Base-by-base conservation (phyloP, 2,329 filamentous ascomycete genomes). In the Daldinia eschscholtzii region DNA sequence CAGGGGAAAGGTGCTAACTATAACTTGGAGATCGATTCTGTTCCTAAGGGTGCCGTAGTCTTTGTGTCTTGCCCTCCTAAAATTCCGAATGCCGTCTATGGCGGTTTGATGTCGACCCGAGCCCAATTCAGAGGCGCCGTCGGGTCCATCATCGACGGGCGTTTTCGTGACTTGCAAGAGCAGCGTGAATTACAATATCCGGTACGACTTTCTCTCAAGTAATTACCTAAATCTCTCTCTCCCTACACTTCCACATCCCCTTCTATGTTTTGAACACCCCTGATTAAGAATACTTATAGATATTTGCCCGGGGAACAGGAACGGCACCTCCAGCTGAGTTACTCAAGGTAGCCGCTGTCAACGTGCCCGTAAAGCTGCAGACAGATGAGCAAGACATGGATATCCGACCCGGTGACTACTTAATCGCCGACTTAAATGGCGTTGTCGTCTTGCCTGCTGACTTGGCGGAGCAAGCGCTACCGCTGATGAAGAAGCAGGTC, bases 151-250 rank as follows among this genome's bases (percentile, higher is more conserved):
- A 82, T 88, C 35, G 85, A 87, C 73, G 86, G 86, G 3, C 79
- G 84, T 3, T 80, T 87, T 61, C 81, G 85, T 9, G 85, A 87
- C 71, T 75, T 88, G 28, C 80, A 85, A 68, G 85, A 87, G 76
- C 86, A 88, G 73, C 82, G 85, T 6, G 83, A 81, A 23, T 74
- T 86, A 20, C 75, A 76, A 0, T 86, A 80, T 63, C 83, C 84
- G 4, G 83, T 83, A 63, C 50, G 74, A 66, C 3, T 39, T 13
- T 39, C 13, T 50, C 35, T 23, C 23, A 3, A 39, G 18, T 42
- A 15, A 15, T 10, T 39, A 4, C 18, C 20, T n/a, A 28, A 39
- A 23, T 18, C 28, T 26, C 9, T 20, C 30, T 3, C 30, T 3
- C 30, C 30, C 30, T 33, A 23, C 20, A 23, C 13, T 10, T 39